Evolutionary conservation across 2,329 filamentous ascomycete genomes (phyloP).

Genomic region (Microsporum ferrugineum): DNA sequence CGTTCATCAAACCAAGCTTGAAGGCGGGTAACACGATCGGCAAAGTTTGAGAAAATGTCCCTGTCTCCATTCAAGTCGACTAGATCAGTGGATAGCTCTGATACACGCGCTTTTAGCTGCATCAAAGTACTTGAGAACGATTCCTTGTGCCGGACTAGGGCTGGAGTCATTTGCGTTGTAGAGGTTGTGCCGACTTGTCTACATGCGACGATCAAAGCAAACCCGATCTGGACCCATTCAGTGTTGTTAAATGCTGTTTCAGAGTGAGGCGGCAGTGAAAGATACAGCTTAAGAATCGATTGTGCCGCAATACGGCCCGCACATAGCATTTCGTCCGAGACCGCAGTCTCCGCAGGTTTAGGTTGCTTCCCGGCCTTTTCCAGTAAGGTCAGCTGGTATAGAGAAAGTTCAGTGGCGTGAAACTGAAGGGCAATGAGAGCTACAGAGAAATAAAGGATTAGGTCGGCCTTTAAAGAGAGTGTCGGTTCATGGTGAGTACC

Average conservation of each 20-base stretch:
- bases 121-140: neutral
- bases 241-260: slow-evolving; percentile 30
- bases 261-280: slow-evolving; percentile 25
- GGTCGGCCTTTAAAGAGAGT: neutral
- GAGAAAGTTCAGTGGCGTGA: slow-evolving; percentile 29
- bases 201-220: slow-evolving; percentile 19
- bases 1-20: neutral
- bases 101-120: neutral
- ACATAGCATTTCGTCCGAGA: slow-evolving; percentile 10
- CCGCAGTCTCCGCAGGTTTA: slow-evolving; percentile 10
- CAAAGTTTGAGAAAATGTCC: neutral
- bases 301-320: slow-evolving; percentile 14
- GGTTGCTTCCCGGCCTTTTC: slow-evolving; percentile 16
- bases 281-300: slow-evolving; percentile 21
- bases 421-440: slow-evolving; percentile 32
- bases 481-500: slow-evolving; percentile 9
- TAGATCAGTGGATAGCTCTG: neutral
- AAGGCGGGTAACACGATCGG: neutral
- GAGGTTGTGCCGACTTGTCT: slow-evolving; percentile 8
- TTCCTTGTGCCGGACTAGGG: neutral
- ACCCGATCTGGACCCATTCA: slow-evolving; percentile 33
- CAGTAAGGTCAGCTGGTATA: slow-evolving; percentile 31
- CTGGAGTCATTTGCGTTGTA: neutral
- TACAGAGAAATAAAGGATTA: slow-evolving; percentile 11
- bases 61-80: slow-evolving; percentile 1